Percentiles rank a stretch among this genome's conserved stretches.
These are phyloP conservation scores for Senna siamea DNA, from an alignment of 306 rosid genomes.

Conservation along the genomic window DNA sequence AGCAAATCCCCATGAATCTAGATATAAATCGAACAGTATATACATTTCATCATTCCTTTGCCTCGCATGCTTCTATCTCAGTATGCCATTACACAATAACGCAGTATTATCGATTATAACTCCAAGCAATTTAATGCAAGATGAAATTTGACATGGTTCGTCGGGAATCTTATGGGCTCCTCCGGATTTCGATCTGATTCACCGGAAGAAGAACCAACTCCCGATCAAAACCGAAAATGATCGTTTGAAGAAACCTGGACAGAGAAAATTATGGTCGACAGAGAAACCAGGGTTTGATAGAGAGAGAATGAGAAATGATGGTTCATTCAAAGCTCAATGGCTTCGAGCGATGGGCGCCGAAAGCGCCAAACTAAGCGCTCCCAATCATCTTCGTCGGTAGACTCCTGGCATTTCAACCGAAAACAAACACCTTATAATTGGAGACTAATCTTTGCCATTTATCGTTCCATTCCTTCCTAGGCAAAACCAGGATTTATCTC, in stretches of 20 bases:
- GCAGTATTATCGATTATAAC: not conserved
- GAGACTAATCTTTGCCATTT: conserved; percentile 38
- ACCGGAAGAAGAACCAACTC: conserved; percentile 11
- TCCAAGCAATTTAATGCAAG: not conserved
- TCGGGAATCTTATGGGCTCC: conserved; percentile 12
- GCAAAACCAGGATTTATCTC: too few relatives aligned
- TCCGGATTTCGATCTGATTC: conserved; percentile 43
- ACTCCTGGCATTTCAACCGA: not conserved
- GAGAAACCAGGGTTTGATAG: conserved; percentile 15
- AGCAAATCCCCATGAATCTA: conserved; percentile 87
- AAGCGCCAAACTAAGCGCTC: conserved; percentile 57
- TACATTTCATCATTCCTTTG: conserved; percentile 36
- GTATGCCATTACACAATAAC: not conserved
- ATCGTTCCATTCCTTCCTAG: not conserved
- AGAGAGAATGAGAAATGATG: conserved; percentile 2
- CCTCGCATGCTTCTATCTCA: conserved; percentile 13
- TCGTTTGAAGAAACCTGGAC: conserved; percentile 12
- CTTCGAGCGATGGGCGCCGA: conserved; percentile 49
- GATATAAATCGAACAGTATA: conserved; percentile 33
- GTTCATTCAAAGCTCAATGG: conserved; percentile 44
- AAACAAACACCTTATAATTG: not conserved
- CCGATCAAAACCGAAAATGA: conserved; percentile 5
- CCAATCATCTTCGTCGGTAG: conserved; percentile 23
- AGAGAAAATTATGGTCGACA: conserved; percentile 24
- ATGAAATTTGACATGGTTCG: conserved; percentile 9